phyloP scores from a whole-genome alignment of 768 basidiomycete species.

The Suillus occidentalis region DNA sequence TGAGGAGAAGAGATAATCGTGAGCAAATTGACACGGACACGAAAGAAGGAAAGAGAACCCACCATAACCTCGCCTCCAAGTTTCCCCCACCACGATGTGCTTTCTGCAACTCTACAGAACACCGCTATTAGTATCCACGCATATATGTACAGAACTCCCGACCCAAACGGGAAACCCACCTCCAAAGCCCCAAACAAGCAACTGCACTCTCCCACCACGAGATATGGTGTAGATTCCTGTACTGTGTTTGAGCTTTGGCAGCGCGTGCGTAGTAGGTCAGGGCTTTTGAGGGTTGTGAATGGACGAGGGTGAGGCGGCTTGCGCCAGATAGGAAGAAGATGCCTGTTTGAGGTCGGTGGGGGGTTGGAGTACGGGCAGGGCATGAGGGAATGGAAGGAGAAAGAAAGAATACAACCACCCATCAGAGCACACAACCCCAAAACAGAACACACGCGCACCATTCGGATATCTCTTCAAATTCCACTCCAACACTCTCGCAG shows the following conservation, averaged over 20 bases:
- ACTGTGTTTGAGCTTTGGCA: slow-evolving; percentile 60
- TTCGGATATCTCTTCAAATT: slow-evolving; percentile 81
- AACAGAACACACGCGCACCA: slow-evolving; percentile 38
- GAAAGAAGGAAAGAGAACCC: not conserved
- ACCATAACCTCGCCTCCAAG: not conserved
- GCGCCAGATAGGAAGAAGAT: slow-evolving; percentile 94
- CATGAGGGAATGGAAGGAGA: not conserved
- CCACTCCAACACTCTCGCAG: slow-evolving; percentile 76
- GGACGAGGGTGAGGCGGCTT: slow-evolving; percentile 74
- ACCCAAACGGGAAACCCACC: not conserved
- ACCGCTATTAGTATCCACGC: not conserved
- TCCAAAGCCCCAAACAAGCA: slow-evolving; percentile 70
- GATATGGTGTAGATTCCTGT: slow-evolving; percentile 72
- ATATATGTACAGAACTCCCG: not conserved
- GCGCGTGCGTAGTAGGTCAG: slow-evolving; percentile 73
- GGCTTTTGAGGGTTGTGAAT: slow-evolving; percentile 72
- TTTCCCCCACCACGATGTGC: not conserved
- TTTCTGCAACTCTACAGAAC: not conserved
- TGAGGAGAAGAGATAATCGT: not conserved
- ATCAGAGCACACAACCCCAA: not conserved
- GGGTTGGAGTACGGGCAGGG: not conserved
- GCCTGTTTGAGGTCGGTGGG: slow-evolving; percentile 39
- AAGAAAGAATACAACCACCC: not conserved
- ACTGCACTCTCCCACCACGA: slow-evolving; percentile 88
- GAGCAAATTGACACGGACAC: not conserved